Conservation (phyloP, 1,284 basidiomycete genomes). For the Wallemia ichthyophaga region DNA sequence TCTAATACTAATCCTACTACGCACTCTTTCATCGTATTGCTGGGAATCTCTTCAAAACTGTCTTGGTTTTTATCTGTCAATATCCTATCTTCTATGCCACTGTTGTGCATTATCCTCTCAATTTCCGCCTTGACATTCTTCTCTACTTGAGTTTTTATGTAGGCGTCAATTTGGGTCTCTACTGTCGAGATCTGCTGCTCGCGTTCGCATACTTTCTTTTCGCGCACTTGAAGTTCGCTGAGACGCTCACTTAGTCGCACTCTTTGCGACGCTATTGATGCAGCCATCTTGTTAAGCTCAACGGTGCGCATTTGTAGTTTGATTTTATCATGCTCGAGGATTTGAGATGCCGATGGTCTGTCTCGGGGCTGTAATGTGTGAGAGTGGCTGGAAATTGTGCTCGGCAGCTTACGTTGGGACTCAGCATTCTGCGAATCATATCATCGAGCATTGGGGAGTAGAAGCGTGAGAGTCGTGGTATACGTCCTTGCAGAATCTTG, state of each 20-base stretch:
- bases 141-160: neutral
- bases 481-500: slow-evolving; percentile 51
- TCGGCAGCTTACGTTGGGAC: slow-evolving; percentile 33
- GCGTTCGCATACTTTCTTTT: slow-evolving; percentile 3
- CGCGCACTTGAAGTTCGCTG: slow-evolving; percentile 4
- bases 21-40: no score
- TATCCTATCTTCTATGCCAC: no score
- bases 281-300: no score
- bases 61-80: no score
- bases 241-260: neutral
- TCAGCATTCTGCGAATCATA: slow-evolving; percentile 63
- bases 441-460: slow-evolving; percentile 39
- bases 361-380: neutral
- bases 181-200: neutral
- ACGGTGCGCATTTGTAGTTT: slow-evolving; percentile 9
- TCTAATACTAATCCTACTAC: no score
- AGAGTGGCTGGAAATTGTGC: neutral
- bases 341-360: slow-evolving; percentile 10
- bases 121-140: no score
- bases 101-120: no score
- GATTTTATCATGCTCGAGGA: slow-evolving; percentile 11
- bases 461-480: slow-evolving; percentile 50
- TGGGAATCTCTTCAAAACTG: no score
- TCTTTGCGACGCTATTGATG: no score
- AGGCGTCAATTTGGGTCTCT: neutral